A percentile compares a stretch with the other conserved stretches of the same genome.
Evolutionary conservation across 2,329 filamentous ascomycete genomes (phyloP).

Genomic region (Fusarium haematococcum): DNA sequence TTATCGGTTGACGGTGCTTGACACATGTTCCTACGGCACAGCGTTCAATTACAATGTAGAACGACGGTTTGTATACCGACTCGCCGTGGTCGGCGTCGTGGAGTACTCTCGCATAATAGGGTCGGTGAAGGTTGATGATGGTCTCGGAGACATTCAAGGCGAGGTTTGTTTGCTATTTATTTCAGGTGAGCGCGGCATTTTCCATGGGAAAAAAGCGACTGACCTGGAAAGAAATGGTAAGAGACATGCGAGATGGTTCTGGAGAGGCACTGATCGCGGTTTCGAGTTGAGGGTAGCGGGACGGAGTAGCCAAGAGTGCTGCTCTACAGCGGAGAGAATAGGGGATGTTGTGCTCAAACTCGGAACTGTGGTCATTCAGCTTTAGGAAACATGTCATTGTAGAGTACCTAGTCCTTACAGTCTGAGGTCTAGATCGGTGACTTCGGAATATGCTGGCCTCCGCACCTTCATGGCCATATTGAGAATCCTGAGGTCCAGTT

Average conservation of each 20-base stretch:
- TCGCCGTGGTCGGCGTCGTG: background rate
- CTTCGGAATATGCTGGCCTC: conserved; percentile 5
- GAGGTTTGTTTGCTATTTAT: conserved; percentile 4
- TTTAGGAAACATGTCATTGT: background rate
- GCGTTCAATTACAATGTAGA: conserved; percentile 3
- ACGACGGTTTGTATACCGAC: background rate
- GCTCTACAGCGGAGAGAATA: conserved; percentile 8
- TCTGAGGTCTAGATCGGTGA: background rate
- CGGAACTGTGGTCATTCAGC: background rate
- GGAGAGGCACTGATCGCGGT: background rate
- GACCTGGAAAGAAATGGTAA: conserved; percentile 1
- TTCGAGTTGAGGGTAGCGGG: conserved; percentile 1
- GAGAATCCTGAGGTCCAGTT: background rate
- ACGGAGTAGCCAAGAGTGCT: background rate
- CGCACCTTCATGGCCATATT: conserved; percentile 9
- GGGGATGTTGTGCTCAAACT: background rate
- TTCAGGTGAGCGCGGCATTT: background rate
- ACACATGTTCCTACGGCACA: background rate
- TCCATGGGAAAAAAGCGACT: background rate
- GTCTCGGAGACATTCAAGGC: conserved; percentile 5
- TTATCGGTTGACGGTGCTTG: background rate
- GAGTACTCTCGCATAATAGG: background rate
- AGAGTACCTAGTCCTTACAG: background rate
- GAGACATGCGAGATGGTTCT: conserved; percentile 1
- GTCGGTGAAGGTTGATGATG: conserved; percentile 6